phyloP scores from a whole-genome alignment of 108 stramenopile genomes.

The Cyclotella sp. region DNA sequence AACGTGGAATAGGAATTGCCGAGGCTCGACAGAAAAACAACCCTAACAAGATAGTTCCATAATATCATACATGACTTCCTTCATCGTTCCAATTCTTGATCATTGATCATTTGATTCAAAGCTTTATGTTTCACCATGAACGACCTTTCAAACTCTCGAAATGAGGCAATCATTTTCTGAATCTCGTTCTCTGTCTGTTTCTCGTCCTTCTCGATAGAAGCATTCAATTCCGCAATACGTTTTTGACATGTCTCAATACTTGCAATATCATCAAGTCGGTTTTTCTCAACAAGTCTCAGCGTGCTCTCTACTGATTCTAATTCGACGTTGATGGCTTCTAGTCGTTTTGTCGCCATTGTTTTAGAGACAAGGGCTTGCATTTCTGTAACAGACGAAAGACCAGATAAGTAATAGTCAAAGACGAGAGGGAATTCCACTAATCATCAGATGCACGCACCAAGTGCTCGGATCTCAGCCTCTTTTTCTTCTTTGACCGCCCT shows the following conservation, averaged over 20 bases:
- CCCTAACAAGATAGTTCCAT: too few relatives aligned
- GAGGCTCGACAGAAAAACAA: too few relatives aligned
- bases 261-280: constrained; percentile 78
- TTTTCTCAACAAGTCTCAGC: constrained; percentile 76
- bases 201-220: constrained; percentile 61
- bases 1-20: too few relatives aligned
- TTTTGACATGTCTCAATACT: constrained; percentile 73
- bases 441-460: constrained; percentile 27
- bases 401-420: not conserved
- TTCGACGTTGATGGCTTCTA: constrained; percentile 51
- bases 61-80: too few relatives aligned
- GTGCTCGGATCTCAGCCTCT: constrained; percentile 22
- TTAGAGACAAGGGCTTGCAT: constrained; percentile 38
- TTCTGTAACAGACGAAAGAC: constrained; percentile 15
- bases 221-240: constrained; percentile 65
- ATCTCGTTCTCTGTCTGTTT: constrained; percentile 51
- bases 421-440: not conserved
- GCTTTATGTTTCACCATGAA: not conserved
- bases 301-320: constrained; percentile 50
- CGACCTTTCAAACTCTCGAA: constrained; percentile 38
- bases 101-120: too few relatives aligned
- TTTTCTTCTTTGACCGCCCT: constrained; percentile 7
- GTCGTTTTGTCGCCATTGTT: constrained; percentile 38
- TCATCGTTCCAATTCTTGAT: too few relatives aligned
- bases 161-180: constrained; percentile 24